Percentiles rank a stretch among this genome's conserved stretches.
Conservation (phyloP, 2,329 filamentous ascomycete genomes). For the Coleophoma cylindrospora region DNA sequence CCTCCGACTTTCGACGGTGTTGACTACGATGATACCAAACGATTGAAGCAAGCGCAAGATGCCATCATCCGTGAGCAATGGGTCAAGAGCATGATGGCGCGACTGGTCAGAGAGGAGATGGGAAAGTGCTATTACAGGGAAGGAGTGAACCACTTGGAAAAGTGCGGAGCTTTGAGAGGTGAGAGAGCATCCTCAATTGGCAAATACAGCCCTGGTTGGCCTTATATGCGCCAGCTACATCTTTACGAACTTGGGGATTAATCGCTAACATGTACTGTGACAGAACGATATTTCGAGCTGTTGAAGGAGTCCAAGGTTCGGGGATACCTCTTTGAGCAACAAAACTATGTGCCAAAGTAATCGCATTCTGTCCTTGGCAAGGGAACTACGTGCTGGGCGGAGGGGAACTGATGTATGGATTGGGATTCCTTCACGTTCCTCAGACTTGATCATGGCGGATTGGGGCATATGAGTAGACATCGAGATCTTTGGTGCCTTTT, state of each 20-base stretch:
- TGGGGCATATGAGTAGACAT: not conserved
- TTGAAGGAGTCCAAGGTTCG: constrained; percentile 72
- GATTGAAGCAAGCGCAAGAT: constrained; percentile 78
- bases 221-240: too few relatives aligned
- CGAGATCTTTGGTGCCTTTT: too few relatives aligned
- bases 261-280: constrained; percentile 8
- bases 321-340: constrained; percentile 75
- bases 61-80: constrained; percentile 81
- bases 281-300: constrained; percentile 76
- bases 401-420: constrained; percentile 5
- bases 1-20: constrained; percentile 81
- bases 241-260: too few relatives aligned
- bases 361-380: too few relatives aligned
- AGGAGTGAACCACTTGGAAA: constrained; percentile 84
- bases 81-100: constrained; percentile 85
- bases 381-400: not conserved
- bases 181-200: constrained; percentile 28
- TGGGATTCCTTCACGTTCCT: too few relatives aligned
- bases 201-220: not conserved
- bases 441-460: not conserved
- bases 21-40: constrained; percentile 77
- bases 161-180: constrained; percentile 80
- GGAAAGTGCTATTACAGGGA: constrained; percentile 81
- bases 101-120: constrained; percentile 76
- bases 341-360: constrained; percentile 62